Evolutionary conservation across 176 grass and related monocot genomes (phyloP), one percentile per base, ranked within the genome.

Genomic region (Secale cereale): DNA sequence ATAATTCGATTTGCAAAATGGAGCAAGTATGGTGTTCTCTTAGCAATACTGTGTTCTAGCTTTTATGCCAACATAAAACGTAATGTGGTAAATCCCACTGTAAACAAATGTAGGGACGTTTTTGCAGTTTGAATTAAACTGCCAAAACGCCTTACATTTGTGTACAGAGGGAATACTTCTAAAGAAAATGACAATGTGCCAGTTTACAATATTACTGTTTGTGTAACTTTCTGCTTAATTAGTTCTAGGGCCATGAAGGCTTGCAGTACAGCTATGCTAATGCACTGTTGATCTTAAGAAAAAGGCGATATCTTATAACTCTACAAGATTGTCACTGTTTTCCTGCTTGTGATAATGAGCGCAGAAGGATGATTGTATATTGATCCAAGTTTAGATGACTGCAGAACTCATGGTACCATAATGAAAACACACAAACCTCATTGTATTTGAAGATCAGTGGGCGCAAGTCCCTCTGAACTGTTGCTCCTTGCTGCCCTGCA

Each of bases 401-500:
- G 28, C 39, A 72, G 63, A 64, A 61, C 41, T 22, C 35, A 40
- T 28, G 64, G 30, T 59, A 89, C 28, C 33, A 16, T 33, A 36
- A 63, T 64, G 29, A 36, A 78, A 60, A 74, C 8, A 16, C 39
- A 30, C 46, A 70, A 46, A 98, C 95, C 95, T 98, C 93, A 59
- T 98, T 98, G 75, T 95, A 98, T 88, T 98, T 98, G 91, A 98
- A 98, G 66, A 98, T 88, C 50, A 98, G 26, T 30, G 96, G 93
- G 20, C 91, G 93, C 16, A 84, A 89, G 57, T 98, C 93, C 69
- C 91, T 98, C 86, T 87, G 76, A 59, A 37, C 82, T 63, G 96
- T 98, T 79, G 77, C 86, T 65, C 11, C 31, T 78, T 94, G 90
- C 56, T 72, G 77, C 33, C 28, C 83, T 33, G 26, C 78, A 30